Conservation (phyloP, 2,329 filamentous ascomycete genomes). For the Pseudogymnoascus sp. region DNA sequence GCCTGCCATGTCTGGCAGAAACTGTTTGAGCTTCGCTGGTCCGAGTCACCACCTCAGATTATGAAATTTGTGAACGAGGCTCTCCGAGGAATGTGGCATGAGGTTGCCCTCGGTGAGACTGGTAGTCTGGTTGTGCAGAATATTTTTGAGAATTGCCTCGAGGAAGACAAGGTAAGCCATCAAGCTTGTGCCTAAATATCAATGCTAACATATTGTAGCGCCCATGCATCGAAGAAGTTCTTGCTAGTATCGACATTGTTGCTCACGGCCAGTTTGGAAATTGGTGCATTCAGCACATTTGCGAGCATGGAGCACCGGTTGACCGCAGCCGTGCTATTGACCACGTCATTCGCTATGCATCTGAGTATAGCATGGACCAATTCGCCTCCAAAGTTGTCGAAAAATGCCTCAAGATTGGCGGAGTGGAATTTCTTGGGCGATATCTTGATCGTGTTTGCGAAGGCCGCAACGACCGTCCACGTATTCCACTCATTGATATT, state of each 20-base stretch:
- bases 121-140: constrained; percentile 98
- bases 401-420: constrained; percentile 96
- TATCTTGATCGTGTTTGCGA: constrained; percentile 94
- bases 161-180: constrained; percentile 82
- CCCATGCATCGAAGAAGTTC: constrained; percentile 92
- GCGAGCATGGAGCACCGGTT: constrained; percentile 84
- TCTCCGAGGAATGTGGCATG: constrained; percentile 94
- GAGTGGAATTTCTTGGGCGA: constrained; percentile 78
- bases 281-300: constrained; percentile 99
- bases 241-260: constrained; percentile 90
- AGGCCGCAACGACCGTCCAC: constrained; percentile 79
- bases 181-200: neutral
- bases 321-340: constrained; percentile 92
- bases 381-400: constrained; percentile 99
- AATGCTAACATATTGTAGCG: constrained; percentile 49
- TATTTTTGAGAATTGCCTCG: constrained; percentile 98
- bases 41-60: constrained; percentile 87
- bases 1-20: constrained; percentile 99
- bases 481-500: constrained; percentile 96
- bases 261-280: constrained; percentile 97
- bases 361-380: constrained; percentile 97
- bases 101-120: constrained; percentile 93
- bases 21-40: constrained; percentile 95
- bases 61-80: constrained; percentile 98
- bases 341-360: constrained; percentile 86